Percentiles rank a stretch among this genome's conserved stretches.
phyloP scores from a whole-genome alignment of 2,329 filamentous ascomycete genomes.

The Monosporascus sp. region DNA sequence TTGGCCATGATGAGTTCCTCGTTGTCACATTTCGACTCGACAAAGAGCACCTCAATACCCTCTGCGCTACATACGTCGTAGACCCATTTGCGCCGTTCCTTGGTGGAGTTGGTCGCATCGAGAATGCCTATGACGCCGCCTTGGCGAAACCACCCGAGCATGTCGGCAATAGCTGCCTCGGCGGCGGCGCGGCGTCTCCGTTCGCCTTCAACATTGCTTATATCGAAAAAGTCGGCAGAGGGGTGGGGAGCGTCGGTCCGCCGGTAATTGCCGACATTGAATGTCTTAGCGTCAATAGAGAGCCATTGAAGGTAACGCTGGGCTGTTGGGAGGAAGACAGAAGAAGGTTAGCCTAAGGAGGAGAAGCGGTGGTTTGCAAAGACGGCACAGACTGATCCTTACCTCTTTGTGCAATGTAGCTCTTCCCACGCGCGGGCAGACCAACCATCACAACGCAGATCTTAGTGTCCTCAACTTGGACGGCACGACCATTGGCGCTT shows the following conservation, averaged over 20 bases:
- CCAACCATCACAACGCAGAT: conserved; percentile 99
- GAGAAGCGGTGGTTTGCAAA: neutral
- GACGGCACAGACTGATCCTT: conserved; percentile 14
- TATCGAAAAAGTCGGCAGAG: conserved; percentile 92
- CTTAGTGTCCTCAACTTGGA: conserved; percentile 90
- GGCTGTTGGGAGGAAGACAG: conserved; percentile 43
- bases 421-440: conserved; percentile 91
- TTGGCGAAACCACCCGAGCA: conserved; percentile 84
- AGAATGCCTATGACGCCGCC: conserved; percentile 86
- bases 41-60: conserved; percentile 85
- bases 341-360: conserved; percentile 3
- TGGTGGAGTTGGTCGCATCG: conserved; percentile 95
- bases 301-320: conserved; percentile 96
- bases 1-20: conserved; percentile 97
- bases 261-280: conserved; percentile 96
- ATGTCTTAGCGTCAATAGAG: conserved; percentile 86
- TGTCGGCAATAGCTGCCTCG: conserved; percentile 86
- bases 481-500: conserved; percentile 58
- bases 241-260: conserved; percentile 86
- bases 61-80: conserved; percentile 69
- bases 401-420: conserved; percentile 97
- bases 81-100: conserved; percentile 85
- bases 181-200: conserved; percentile 81
- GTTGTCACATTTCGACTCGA: conserved; percentile 95
- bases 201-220: conserved; percentile 83